These are phyloP conservation scores for Exophiala dermatitidis DNA, from an alignment of 2,329 filamentous ascomycete genomes.

Conservation along the genomic window DNA sequence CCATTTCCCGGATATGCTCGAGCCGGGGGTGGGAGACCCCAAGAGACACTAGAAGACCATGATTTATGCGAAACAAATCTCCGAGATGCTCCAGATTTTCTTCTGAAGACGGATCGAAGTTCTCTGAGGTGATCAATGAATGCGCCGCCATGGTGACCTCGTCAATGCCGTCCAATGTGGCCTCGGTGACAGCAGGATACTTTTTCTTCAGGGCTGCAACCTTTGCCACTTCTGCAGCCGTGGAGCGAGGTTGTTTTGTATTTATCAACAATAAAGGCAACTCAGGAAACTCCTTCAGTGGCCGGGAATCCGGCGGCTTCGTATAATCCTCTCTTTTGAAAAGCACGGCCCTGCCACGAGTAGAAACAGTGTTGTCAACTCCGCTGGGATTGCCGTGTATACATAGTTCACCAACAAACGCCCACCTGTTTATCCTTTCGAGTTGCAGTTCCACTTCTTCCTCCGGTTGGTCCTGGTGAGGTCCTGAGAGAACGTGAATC, in stretches of 20 bases:
- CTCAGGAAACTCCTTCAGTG: conserved; percentile 83
- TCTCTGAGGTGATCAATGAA: conserved; percentile 49
- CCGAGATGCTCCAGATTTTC: conserved; percentile 66
- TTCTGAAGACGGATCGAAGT: conserved; percentile 60
- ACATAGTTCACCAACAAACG: conserved; percentile 93
- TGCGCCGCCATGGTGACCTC: conserved; percentile 51
- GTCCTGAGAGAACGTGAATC: conserved; percentile 77
- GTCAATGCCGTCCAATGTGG: conserved; percentile 80
- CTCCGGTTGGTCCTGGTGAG: conserved; percentile 81
- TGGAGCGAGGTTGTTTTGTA: conserved; percentile 81
- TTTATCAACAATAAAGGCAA: conserved; percentile 84
- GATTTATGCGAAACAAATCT: conserved; percentile 86
- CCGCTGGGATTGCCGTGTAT: conserved; percentile 96
- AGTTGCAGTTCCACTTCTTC: conserved; percentile 85
- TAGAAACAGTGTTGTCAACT: conserved; percentile 92
- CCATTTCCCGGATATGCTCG: conserved; percentile 82
- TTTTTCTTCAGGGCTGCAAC: conserved; percentile 64
- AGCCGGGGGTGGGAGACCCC: conserved; percentile 92
- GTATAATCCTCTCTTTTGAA: conserved; percentile 75
- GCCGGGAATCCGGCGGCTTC: conserved; percentile 66
- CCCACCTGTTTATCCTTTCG: conserved; percentile 95
- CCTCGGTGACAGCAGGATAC: conserved; percentile 70
- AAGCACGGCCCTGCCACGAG: conserved; percentile 87
- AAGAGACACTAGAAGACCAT: conserved; percentile 81
- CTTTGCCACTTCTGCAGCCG: conserved; percentile 76